Base-by-base conservation (phyloP, 1,284 basidiomycete species). In the Singerocomus inundabilis region DNA sequence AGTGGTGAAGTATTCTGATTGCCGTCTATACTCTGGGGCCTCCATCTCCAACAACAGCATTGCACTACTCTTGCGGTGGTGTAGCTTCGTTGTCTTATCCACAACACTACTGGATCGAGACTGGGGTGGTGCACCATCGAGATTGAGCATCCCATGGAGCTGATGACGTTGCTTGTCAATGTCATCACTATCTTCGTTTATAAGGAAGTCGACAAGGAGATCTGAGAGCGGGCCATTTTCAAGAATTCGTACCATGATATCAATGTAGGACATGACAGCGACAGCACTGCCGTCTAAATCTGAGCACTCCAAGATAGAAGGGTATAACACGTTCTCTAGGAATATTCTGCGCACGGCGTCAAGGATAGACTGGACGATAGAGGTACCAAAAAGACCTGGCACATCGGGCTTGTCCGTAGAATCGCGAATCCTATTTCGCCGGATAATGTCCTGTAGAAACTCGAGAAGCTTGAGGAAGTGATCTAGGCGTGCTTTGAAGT, bases 221-320 rank as follows among this genome's bases (percentile, higher is more conserved):
- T 85, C 81, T 4, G 79, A 79, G 32, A 94, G 75, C 45, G 78
- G 79, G 21, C 88, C 87, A 36, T 85, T 77, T 48, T 84, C 80
- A 13, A 95, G 76, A 0, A 86, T 89, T 42, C 84, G 79, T 46
- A 95, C 79, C 73, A 93, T 86, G 61, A 91, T 81, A 54, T 98
- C 92, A 54, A 98, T 85, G 62, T 99, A 98, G n/a, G 89, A 93
- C 80, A 98, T 87, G 45, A 98, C 93, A 2, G 96, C 96, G 1
- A 97, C 89, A 0, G 94, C 91, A 56, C 93, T 97, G 24, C 95
- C 95, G 68, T 99, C 95, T 6, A 76, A 67, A 54, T 93, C 90
- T 1, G 93, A 95, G 69, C 93, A 97, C 65, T 98, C 95, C 44
- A 98, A 77, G 43, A 99, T 82, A 6, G 93, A 92, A 0, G 95